A percentile compares a stretch with the other conserved stretches of the same genome.
Conservation (phyloP, 179 eudicot species). For the Amaranthus tricolor region DNA sequence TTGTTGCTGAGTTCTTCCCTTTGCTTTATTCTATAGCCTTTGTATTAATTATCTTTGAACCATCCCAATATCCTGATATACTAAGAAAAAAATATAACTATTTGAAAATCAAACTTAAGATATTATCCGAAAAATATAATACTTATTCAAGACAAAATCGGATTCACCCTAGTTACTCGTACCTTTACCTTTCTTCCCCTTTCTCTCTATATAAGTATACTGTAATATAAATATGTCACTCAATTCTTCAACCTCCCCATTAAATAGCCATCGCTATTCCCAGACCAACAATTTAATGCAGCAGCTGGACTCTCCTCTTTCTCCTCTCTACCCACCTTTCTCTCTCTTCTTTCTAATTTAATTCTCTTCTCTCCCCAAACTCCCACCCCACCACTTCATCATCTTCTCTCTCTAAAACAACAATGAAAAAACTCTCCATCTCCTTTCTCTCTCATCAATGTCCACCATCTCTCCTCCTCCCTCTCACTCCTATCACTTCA, state of each 20-base stretch:
- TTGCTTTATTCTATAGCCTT: no score
- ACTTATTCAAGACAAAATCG: neutral
- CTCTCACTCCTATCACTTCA: slow-evolving; percentile 11
- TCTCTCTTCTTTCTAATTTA: neutral
- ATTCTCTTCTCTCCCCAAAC: neutral
- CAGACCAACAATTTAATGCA: slow-evolving; percentile 36
- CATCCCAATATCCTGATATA: no score
- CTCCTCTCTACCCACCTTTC: neutral
- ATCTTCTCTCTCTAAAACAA: slow-evolving; percentile 3
- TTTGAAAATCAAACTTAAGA: no score
- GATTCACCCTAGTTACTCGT: neutral
- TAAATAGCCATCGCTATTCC: slow-evolving; percentile 29
- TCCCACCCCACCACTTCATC: neutral
- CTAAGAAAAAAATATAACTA: no score
- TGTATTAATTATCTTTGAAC: no score
- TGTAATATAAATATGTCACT: neutral
- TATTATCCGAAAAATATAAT: neutral
- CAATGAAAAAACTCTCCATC: slow-evolving; percentile 17
- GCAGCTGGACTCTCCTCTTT: slow-evolving; percentile 30
- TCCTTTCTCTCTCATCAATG: slow-evolving; percentile 21
- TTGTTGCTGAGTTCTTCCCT: no score
- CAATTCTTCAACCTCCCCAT: slow-evolving; percentile 7
- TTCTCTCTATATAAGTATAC: neutral
- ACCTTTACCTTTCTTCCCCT: neutral
- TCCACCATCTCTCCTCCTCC: slow-evolving; percentile 18